A percentile compares a stretch with the other conserved stretches of the same genome.
phyloP scores from a whole-genome alignment of 75 land plant genomes.

The Pinus tabuliformis region DNA sequence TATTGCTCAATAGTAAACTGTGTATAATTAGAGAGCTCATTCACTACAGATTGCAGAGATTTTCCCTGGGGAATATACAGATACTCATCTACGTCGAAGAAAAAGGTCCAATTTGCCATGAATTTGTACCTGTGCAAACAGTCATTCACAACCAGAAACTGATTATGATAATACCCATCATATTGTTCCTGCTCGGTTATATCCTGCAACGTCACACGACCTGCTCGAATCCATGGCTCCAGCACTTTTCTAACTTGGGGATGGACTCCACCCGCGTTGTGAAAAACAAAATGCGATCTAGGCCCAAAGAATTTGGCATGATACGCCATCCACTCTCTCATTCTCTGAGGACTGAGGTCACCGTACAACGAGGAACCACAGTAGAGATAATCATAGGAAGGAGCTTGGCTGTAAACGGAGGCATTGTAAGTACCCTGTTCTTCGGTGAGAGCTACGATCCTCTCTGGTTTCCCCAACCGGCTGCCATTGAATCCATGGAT shows the following conservation, averaged over 20 bases:
- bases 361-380: constrained; percentile 92
- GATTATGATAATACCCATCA: constrained; percentile 90
- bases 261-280: constrained; percentile 80
- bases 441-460: constrained; percentile 53
- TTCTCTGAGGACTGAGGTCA: constrained; percentile 49
- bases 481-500: constrained; percentile 51
- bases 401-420: constrained; percentile 19
- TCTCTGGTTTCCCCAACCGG: constrained; percentile 9
- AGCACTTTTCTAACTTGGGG: constrained; percentile 39
- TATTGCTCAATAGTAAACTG: constrained; percentile 85
- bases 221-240: constrained; percentile 65
- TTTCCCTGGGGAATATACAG: constrained; percentile 43
- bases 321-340: constrained; percentile 90
- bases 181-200: constrained; percentile 62
- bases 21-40: constrained; percentile 34
- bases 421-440: constrained; percentile 24
- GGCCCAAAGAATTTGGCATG: constrained; percentile 77
- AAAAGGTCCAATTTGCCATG: constrained; percentile 84
- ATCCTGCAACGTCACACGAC: constrained; percentile 74
- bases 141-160: constrained; percentile 88
- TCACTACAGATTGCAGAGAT: constrained; percentile 44
- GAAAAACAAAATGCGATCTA: constrained; percentile 76
- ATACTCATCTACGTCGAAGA: constrained; percentile 90
- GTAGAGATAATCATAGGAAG: constrained; percentile 64
- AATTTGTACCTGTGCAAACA: constrained; percentile 70